Base-by-base conservation (phyloP, 805 yeast genomes). In the Isabelozyma heimii region DNA sequence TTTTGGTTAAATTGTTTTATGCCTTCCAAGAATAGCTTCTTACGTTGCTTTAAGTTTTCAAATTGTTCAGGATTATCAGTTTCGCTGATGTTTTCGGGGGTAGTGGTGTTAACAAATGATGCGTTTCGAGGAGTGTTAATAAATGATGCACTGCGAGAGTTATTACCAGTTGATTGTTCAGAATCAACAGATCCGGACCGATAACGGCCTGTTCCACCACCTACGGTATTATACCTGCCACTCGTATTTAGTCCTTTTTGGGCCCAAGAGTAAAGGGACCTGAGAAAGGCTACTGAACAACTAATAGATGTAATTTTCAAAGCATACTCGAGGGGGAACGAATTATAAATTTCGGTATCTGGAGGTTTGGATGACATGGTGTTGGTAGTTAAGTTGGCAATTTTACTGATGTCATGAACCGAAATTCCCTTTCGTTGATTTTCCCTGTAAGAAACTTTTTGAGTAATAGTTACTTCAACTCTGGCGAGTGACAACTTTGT, bases 181-280 rank as follows among this genome's bases (percentile, higher is more conserved):
- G 75, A 69, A 12, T 61, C 69, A 4, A 56, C 60, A 12, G 71
- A 65, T 1, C 59, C 60, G 4, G 72, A 61, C 46, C 71, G 55
- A 27, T 60, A 55, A 50, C 67, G 61, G n/a, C 53, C 54, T 9
- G 16, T 30, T 8, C 48, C 54, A 28, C 53, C 54, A 8, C n/a
- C 30, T 6, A 40, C 27, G 15, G 40, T 26, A 33, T 27, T 42
- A 12, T 28, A 46, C 26, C 41, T 51, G 40, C 28, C 27, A 30
- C 37, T 50, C 33, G 38, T 45, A 35, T 13, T 57, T 20, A 69
- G 55, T 6, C 76, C 78, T 51, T 85, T 82, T 52, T 88, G 95
- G 10, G 96, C 88, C 97, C 97, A 91, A 2, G 89, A 77, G 58
- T 87, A 79, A 42, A 94, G 74, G 0, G 97, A 89, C 57, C 89